Base-by-base conservation (phyloP, 139 green algal genomes). In the Volvox africanus region DNA sequence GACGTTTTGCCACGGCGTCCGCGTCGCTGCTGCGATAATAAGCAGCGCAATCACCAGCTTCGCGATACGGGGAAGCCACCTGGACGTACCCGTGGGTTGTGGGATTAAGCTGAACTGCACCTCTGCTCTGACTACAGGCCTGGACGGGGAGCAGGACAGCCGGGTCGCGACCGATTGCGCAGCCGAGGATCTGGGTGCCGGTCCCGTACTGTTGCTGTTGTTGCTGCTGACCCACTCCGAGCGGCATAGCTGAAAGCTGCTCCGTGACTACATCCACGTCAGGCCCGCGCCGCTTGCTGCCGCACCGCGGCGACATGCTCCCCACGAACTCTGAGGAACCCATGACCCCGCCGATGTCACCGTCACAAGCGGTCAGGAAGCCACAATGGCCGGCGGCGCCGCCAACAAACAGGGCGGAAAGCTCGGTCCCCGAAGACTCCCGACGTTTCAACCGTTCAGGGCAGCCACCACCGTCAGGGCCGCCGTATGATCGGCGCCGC, bases 221-320 rank as follows among this genome's bases (percentile, higher is more conserved):
- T 28, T 33, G 37, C 37, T 84, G 78, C 30, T 61, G 35, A 1
- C 61, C 88, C 69, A 32, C 35, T 2, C 89, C 89, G 22, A 89
- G 76, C 61, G 87, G 77, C 62, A 87, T 82, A 5, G 75, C 89
- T 16, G 80, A 89, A 69, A 92, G 80, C 81, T 92, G 89, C 89
- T 92, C 50, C 61, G 89, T 35, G 6, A 92, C 89, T 30, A 81
- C 37, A 69, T 90, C 86, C 86, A 90, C 86, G 11, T 84, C 75
- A 1, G 90, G 68, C n/a, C 67, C 83, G 14, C 79, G 30, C n/a
- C 86, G 90, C 77, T 91, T 87, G 76, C 85, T 93, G 84, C 90
- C 85, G 77, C 83, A 92, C 18, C 80, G 67, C 0, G 88, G 88
- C 22, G 88, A 91, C 11, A 91, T 69, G 80, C 50, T 55, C 17